phyloP scores from a whole-genome alignment of 2,329 filamentous ascomycete species.

The Daldinia sp. region DNA sequence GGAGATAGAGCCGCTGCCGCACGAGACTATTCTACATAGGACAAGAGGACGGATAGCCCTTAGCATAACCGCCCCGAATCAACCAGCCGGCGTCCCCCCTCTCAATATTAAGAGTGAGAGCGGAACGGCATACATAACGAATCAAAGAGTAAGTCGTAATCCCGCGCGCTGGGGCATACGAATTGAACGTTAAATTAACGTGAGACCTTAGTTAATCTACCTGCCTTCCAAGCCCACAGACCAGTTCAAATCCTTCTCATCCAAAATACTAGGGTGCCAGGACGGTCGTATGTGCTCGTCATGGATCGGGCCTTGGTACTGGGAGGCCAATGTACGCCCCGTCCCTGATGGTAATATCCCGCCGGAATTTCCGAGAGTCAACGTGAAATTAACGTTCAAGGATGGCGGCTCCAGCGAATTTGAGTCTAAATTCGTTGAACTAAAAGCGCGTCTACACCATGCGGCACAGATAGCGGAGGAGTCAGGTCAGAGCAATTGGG shows the following conservation, averaged over 20 bases:
- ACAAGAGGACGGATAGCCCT: conserved; percentile 82
- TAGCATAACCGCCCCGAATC: conserved; percentile 74
- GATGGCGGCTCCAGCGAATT: conserved; percentile 97
- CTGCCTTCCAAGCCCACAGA: conserved; percentile 75
- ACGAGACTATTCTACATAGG: conserved; percentile 82
- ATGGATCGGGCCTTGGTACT: conserved; percentile 92
- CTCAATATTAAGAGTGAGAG: conserved; percentile 77
- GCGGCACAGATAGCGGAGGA: conserved; percentile 78
- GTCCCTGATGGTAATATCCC: conserved; percentile 86
- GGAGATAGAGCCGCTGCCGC: conserved; percentile 83
- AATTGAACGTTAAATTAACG: conserved; percentile 24
- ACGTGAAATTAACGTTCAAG: conserved; percentile 88
- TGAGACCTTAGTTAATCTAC: conserved; percentile 76
- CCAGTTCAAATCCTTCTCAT: conserved; percentile 85
- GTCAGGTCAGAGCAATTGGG: conserved; percentile 64
- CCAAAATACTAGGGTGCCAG: conserved; percentile 84
- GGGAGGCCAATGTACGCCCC: conserved; percentile 81
- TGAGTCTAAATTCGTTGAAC: conserved; percentile 79
- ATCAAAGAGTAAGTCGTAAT: conserved; percentile 73
- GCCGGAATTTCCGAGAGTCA: conserved; percentile 73
- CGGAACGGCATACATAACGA: conserved; percentile 83
- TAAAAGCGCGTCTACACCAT: conserved; percentile 84
- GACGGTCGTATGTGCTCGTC: conserved; percentile 88
- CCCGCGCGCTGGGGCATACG: conserved; percentile 7
- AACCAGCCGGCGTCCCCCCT: conserved; percentile 68